Conservation (phyloP, 1,284 basidiomycete genomes). For the Cutaneotrichosporon spelunceum region DNA sequence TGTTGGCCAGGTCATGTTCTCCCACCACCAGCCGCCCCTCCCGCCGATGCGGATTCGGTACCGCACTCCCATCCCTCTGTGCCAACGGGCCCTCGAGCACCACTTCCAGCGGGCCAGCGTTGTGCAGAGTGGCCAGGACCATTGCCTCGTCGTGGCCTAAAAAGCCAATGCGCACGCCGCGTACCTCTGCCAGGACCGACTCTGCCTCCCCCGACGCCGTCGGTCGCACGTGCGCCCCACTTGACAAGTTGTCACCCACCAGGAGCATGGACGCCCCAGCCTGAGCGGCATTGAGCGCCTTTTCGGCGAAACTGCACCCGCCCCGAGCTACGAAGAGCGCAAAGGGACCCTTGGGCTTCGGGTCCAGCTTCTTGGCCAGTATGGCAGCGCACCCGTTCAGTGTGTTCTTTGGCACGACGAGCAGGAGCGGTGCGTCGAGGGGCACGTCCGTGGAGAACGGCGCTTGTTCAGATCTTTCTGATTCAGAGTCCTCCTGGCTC, state of each 20-base stretch:
- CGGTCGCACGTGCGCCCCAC: slow-evolving; percentile 36
- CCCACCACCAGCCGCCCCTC: slow-evolving; percentile 17
- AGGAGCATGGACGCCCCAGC: slow-evolving; percentile 72
- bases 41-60: background rate
- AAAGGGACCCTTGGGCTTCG: slow-evolving; percentile 10
- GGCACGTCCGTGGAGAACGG: slow-evolving; percentile 7
- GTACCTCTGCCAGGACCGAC: slow-evolving; percentile 14
- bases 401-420: slow-evolving; percentile 14
- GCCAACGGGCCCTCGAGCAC: background rate
- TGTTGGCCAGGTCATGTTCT: slow-evolving; percentile 18
- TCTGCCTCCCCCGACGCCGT: slow-evolving; percentile 28
- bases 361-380: slow-evolving; percentile 7
- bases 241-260: slow-evolving; percentile 55
- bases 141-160: slow-evolving; percentile 30
- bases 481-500: background rate
- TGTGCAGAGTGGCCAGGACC: slow-evolving; percentile 10
- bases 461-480: background rate
- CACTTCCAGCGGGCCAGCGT: background rate
- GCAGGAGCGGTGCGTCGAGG: slow-evolving; percentile 13
- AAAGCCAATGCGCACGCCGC: slow-evolving; percentile 34
- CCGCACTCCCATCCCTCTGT: background rate
- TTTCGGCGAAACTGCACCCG: slow-evolving; percentile 76
- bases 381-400: slow-evolving; percentile 20
- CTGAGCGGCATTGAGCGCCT: slow-evolving; percentile 62
- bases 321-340: slow-evolving; percentile 56